These are phyloP conservation scores for Eutypella sp. DNA, from an alignment of 2,329 filamentous ascomycete genomes.

Conservation along the genomic window DNA sequence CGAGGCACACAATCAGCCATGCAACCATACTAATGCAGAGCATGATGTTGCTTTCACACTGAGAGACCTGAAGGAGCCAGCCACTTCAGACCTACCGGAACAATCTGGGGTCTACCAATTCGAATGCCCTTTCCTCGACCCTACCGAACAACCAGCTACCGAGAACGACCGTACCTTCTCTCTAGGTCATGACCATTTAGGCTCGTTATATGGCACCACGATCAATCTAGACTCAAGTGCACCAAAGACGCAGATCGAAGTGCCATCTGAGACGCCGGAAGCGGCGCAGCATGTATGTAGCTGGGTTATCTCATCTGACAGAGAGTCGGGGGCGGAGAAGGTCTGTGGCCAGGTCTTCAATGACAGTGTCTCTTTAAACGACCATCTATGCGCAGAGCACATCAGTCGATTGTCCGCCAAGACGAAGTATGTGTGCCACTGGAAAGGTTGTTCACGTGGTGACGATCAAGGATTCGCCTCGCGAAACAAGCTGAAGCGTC, in stretches of 20 bases:
- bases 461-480: conserved; percentile 23
- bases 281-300: conserved; percentile 14
- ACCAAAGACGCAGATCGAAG: background rate
- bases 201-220: conserved; percentile 1
- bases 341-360: conserved; percentile 21
- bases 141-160: conserved; percentile 7
- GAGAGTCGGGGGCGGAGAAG: conserved; percentile 3
- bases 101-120: conserved; percentile 10
- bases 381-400: conserved; percentile 22
- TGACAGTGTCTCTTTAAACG: conserved; percentile 17
- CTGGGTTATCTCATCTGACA: conserved; percentile 16
- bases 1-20: conserved; percentile 14
- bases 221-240: background rate
- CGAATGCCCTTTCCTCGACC: conserved; percentile 10
- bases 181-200: conserved; percentile 3
- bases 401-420: conserved; percentile 18
- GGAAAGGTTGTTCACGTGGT: conserved; percentile 24
- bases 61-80: conserved; percentile 20
- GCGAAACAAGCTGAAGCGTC: conserved; percentile 27
- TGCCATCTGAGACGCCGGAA: background rate
- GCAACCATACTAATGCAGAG: conserved; percentile 25
- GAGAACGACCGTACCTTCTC: conserved; percentile 5
- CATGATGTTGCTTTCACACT: conserved; percentile 25
- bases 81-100: conserved; percentile 6
- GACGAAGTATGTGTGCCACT: conserved; percentile 24